Evolutionary conservation across 306 rosid genomes (phyloP).

Genomic region (Cucurbita maxima): DNA sequence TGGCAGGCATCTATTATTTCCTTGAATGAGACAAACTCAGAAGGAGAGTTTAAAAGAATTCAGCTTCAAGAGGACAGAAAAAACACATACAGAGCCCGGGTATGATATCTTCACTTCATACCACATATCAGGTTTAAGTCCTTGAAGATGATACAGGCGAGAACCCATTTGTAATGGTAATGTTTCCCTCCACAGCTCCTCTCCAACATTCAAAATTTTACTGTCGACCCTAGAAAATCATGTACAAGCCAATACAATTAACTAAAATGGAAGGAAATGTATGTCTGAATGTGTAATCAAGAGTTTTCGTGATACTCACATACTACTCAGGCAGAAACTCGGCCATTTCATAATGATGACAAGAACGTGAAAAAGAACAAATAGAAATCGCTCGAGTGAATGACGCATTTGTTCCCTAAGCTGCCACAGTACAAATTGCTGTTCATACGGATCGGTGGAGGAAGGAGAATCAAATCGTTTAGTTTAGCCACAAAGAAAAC

Average conservation of each 20-base stretch:
- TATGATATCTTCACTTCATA: conserved; percentile 98
- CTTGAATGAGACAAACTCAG: conserved; percentile 11
- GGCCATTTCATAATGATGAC: conserved; percentile 16
- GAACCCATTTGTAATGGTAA: conserved; percentile 50
- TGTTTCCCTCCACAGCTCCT: conserved; percentile 58
- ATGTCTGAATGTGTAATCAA: not conserved
- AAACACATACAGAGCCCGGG: conserved; percentile 86
- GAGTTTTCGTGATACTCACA: conserved; percentile 19
- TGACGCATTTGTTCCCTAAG: not conserved
- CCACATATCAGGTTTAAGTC: conserved; percentile 52
- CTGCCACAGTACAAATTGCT: not conserved
- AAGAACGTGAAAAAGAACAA: conserved; percentile 11
- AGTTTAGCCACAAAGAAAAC: not conserved
- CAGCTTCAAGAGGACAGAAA: conserved; percentile 15
- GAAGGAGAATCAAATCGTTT: not conserved
- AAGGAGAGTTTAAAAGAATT: conserved; percentile 7
- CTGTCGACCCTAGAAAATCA: conserved; percentile 25
- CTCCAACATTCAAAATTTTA: conserved; percentile 52
- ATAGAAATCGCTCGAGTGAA: not conserved
- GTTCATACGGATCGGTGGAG: not conserved
- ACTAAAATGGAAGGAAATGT: not conserved
- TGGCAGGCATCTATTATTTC: conserved; percentile 58
- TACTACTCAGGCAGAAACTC: conserved; percentile 26
- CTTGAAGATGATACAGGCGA: conserved; percentile 48
- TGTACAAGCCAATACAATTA: conserved; percentile 1